phyloP scores from a whole-genome alignment of 2,329 filamentous ascomycete species.

The Sarocladiaceae sp. region DNA sequence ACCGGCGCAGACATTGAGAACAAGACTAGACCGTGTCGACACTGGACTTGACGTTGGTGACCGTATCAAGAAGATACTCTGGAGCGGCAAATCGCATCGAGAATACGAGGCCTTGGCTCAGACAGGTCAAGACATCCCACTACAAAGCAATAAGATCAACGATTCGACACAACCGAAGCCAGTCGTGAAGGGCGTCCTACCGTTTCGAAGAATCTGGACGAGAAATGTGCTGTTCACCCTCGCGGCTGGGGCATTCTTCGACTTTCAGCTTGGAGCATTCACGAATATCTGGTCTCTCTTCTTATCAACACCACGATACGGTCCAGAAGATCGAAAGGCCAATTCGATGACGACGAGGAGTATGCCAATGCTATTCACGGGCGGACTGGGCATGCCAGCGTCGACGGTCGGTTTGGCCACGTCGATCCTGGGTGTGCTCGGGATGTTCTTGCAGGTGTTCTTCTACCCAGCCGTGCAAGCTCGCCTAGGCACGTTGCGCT shows the following conservation, averaged over 20 bases:
- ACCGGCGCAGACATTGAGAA: conserved; percentile 37
- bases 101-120: conserved; percentile 21
- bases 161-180: conserved; percentile 3
- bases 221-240: conserved; percentile 48
- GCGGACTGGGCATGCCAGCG: conserved; percentile 64
- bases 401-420: conserved; percentile 65
- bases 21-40: conserved; percentile 41
- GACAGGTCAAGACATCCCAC: conserved; percentile 17
- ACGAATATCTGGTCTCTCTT: conserved; percentile 67
- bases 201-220: conserved; percentile 41
- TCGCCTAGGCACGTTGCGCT: conserved; percentile 60
- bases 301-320: conserved; percentile 58
- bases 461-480: conserved; percentile 63
- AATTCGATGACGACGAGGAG: conserved; percentile 15
- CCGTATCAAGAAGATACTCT: conserved; percentile 25
- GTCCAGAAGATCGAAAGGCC: conserved; percentile 16
- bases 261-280: conserved; percentile 67
- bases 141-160: conserved; percentile 11
- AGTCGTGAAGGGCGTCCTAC: conserved; percentile 20
- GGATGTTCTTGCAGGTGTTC: conserved; percentile 64
- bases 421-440: conserved; percentile 64
- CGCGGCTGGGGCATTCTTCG: conserved; percentile 60
- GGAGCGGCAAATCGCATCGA: conserved; percentile 21
- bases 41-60: conserved; percentile 33
- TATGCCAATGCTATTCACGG: conserved; percentile 53